phyloP scores from a whole-genome alignment of 352 stramenopile genomes.

The Phytophthora sojae region DNA sequence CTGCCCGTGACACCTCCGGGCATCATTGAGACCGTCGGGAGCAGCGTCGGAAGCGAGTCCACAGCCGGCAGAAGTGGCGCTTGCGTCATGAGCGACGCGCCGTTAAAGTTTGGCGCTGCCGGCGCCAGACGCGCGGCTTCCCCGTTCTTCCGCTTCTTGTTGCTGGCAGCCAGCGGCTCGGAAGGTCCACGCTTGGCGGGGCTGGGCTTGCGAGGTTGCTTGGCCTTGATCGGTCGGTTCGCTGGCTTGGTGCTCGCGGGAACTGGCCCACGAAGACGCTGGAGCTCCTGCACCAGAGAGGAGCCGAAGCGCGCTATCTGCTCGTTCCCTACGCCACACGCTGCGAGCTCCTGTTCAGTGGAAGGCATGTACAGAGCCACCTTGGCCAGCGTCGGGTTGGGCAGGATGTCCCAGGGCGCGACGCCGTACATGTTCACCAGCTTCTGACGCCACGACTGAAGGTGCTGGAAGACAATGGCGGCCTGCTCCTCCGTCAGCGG shows the following conservation, averaged over 20 bases:
- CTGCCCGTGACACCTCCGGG: conserved; percentile 16
- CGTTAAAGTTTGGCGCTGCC: conserved; percentile 27
- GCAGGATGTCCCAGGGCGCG: conserved; percentile 75
- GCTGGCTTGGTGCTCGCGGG: conserved; percentile 11
- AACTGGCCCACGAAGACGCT: conserved; percentile 22
- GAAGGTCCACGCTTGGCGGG: conserved; percentile 31
- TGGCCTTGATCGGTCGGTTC: conserved; percentile 21
- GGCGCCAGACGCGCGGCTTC: conserved; percentile 32
- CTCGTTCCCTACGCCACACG: conserved; percentile 58
- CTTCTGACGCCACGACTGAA: conserved; percentile 84
- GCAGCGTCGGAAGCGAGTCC: conserved; percentile 60
- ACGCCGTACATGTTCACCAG: conserved; percentile 78
- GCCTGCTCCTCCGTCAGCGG: conserved; percentile 68
- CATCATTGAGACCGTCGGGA: conserved; percentile 53
- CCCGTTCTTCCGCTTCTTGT: conserved; percentile 45
- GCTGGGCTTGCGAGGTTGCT: conserved; percentile 28
- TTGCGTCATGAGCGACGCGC: conserved; percentile 40
- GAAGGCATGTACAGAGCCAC: conserved; percentile 68
- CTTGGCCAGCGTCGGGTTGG: conserved; percentile 77
- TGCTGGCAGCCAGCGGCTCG: conserved; percentile 22
- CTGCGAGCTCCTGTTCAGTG: conserved; percentile 60
- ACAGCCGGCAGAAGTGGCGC: conserved; percentile 48
- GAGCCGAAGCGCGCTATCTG: conserved; percentile 66
- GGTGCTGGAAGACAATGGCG: conserved; percentile 66
- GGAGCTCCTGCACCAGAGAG: conserved; percentile 68